Base-by-base conservation (phyloP, 208 protist species). In the Leishmania gerbilli region DNA sequence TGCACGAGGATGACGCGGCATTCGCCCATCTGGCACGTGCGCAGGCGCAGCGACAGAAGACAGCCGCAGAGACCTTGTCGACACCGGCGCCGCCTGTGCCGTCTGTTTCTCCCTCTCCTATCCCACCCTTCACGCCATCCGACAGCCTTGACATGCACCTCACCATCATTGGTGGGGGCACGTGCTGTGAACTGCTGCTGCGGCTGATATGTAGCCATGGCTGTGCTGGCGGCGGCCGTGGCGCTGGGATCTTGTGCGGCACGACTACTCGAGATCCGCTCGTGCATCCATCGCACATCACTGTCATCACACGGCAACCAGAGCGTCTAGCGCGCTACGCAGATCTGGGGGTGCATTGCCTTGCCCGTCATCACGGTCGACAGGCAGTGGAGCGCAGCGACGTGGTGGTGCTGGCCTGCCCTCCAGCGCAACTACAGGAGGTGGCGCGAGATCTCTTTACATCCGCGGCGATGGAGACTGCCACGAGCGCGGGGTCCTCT, bases 231-330 rank as follows among this genome's bases (percentile, higher is more conserved):
- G 74, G 64, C 37, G 31, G 53, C 60, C 47, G 75, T 77, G 47
- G 56, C 37, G 21, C 53, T 49, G 24, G 55, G 71, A 74, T 58
- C 13, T 40, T 65, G 7, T 45, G 45, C 31, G 19, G 56, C 7
- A 6, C 76, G 51, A 27, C 64, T 67, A 27, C 37, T 62, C 71
- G 75, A 47, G 60, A 47, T 53, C 77, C 56, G 37, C 83, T 95
- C 17, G 78, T 95, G 27, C 93, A 97, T 80, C 90, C 91, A 3
- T 91, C 88, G 7, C 91, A 91, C 76, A 87, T 97, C 37, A 94
- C 93, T 24, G 91, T 97, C 27, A 86, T 95, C 40, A 95, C 93
- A n/a, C 86, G 91, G 2, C 91, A 95, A 79, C 81, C 88, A 3
- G 88, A 91, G 75, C 83, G 71, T 1, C 88, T 94, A 3, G 84